Percentiles rank a stretch among this genome's conserved stretches.
Evolutionary conservation across 2,329 filamentous ascomycete species (phyloP).

Genomic region (Sclerotinia minor): DNA sequence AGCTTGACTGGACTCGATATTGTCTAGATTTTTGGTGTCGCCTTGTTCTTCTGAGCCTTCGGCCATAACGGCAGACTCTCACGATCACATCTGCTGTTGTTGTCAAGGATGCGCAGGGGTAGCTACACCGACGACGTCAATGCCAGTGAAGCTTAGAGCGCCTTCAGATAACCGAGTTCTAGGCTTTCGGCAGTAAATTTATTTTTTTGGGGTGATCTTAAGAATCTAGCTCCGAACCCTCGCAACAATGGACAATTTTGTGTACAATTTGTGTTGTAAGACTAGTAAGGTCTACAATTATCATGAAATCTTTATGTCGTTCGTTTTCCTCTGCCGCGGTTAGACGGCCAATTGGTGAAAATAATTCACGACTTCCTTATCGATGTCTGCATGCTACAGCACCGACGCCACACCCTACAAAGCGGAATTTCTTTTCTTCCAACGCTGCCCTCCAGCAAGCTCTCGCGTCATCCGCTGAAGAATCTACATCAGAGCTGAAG

Average conservation of each 20-base stretch:
- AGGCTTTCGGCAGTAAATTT: constrained; percentile 24
- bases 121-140: constrained; percentile 34
- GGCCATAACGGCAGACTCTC: constrained; percentile 40
- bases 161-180: constrained; percentile 23
- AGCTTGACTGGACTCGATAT: constrained; percentile 31
- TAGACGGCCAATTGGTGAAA: constrained; percentile 30
- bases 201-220: not conserved
- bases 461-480: constrained; percentile 8
- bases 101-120: constrained; percentile 29
- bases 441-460: constrained; percentile 54
- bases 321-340: constrained; percentile 28
- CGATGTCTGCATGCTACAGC: constrained; percentile 45
- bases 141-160: constrained; percentile 32
- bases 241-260: constrained; percentile 17
- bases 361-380: constrained; percentile 25
- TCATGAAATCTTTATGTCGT: constrained; percentile 36
- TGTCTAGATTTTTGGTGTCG: constrained; percentile 34
- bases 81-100: constrained; percentile 40
- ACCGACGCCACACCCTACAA: constrained; percentile 47
- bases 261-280: not conserved
- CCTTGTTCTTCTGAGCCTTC: constrained; percentile 38
- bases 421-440: constrained; percentile 66
- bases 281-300: not conserved
- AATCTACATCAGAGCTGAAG: constrained; percentile 7
- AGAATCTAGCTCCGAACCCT: not conserved